Base-by-base conservation (phyloP, 1,139 yeast genomes). In the Scheffersomyces quercinus region DNA sequence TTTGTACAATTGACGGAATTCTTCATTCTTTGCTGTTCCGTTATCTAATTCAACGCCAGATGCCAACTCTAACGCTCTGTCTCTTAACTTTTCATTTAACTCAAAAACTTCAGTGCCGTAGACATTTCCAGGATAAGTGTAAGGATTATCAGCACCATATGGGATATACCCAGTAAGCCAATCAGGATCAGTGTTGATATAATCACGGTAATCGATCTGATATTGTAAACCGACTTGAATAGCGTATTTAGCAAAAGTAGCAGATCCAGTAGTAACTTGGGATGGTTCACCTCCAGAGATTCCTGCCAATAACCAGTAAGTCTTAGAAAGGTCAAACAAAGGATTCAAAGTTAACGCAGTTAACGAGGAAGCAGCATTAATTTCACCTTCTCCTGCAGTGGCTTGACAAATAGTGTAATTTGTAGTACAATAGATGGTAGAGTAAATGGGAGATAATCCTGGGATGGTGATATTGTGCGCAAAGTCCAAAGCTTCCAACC, bases 41-140 rank as follows among this genome's bases (percentile, higher is more conserved):
- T 72, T 70, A 45, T 62, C 57, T 46, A 79, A 68, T 20, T 62
- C 60, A 28, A 61, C 78, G n/a, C 59, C 60, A 36, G 65, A 59
- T 37, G 84, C 83, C 50, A 82, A 65, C 36, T 64, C 65, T 32
- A 75, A 64, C 6, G 85, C 86, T 49, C 80, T 70, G 58, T 82
- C 78, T 63, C 85, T 70, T 48, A 82, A 68, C 36, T 68, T 70
- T 46, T 64, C 81, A 60, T 82, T 82, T 46, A 82, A 63, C 64
- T 81, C 85, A 53, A 79, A 81, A n/a, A 81, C 79, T 61, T 82
- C 86, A 31, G 84, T 74, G 28, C 86, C 87, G 54, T 81, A 82
- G 45, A 77, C 77, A 38, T 68, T 67, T 16, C 52, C 69, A 29
- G 86, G 86, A 56, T 78, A 78, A 43, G 71, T 62, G 52, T 67